Evolutionary conservation across 1,284 basidiomycete species (phyloP).

Genomic region (Mycena citricolor): DNA sequence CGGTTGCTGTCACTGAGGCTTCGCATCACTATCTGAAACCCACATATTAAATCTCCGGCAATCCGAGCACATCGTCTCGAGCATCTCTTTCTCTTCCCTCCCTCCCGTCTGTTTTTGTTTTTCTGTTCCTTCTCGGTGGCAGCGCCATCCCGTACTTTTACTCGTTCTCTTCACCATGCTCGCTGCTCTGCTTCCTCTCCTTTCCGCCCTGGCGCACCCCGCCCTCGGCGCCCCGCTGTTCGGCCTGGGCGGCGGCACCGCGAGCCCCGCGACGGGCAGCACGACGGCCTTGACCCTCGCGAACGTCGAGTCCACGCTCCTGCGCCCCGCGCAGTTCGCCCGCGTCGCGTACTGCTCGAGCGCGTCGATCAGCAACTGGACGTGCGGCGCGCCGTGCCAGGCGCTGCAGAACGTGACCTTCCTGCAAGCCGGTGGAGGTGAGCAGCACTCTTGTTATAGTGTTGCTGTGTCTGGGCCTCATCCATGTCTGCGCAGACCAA

Average conservation of each 20-base stretch:
- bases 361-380: constrained; percentile 32
- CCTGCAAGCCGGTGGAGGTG: constrained; percentile 38
- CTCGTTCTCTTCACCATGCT: not conserved
- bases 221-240: not conserved
- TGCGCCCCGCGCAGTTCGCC: constrained; percentile 40
- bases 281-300: constrained; percentile 7
- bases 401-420: constrained; percentile 33
- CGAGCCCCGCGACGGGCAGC: not conserved
- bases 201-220: not conserved
- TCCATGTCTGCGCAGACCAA: constrained; percentile 29
- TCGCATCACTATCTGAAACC: too few species aligned
- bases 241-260: constrained; percentile 1
- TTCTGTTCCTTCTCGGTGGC: constrained; percentile 7
- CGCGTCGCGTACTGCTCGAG: constrained; percentile 42
- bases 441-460: constrained; percentile 12
- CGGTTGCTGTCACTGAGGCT: too few species aligned
- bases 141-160: constrained; percentile 10
- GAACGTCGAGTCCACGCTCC: constrained; percentile 22
- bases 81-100: too few species aligned
- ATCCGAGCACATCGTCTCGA: too few species aligned
- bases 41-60: too few species aligned
- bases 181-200: constrained; percentile 1
- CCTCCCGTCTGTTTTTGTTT: not conserved
- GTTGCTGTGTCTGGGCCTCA: not conserved
- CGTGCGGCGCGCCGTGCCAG: constrained; percentile 38